Base-by-base conservation (phyloP, 352 stramenopile species). In the Globisporangium yorkense region DNA sequence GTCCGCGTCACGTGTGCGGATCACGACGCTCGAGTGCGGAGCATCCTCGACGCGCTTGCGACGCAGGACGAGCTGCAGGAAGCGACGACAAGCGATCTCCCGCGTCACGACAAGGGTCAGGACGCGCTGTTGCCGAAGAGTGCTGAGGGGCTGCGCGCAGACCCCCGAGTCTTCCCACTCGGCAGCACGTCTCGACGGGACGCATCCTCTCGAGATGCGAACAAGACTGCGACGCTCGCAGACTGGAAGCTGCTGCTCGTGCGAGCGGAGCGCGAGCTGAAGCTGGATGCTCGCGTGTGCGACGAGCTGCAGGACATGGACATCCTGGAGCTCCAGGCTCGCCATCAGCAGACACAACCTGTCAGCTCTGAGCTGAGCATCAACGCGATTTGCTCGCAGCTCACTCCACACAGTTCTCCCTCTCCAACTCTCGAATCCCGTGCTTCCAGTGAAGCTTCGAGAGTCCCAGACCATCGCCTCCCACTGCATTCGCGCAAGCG, bases 311-410 rank as follows among this genome's bases (percentile, higher is more conserved):
- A 64, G 18, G 54, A 74, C 24, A 47, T 75, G 33, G 71, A 79
- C 15, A 75, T 79, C 40, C 44, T 79, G 7, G 71, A 79, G 37
- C 63, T 71, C 33, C 57, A 65, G 12, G 13, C 62, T 44, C 29
- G 29, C 46, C 51, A 24, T 56, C 39, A 27, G 24, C 24, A 27
- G 24, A 27, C 24, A 27, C 24, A 27, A 2, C 24, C 1, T 27
- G 24, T 27, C 24, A 27, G 24, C 24, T 27, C 24, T 27, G 24
- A 27, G 24, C 24, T 27, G 24, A 27, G 24, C 24, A 27, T 1
- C 24, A 27, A 27, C 24, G 24, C 24, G 24, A 27, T 27, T 27
- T 1, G 24, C 37, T 41, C 13, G 37, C 37, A 15, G 8, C 37
- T 41, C 13, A 15, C 8, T 44, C 39, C 39, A 16, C 39, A 44